Conservation (phyloP, 2,329 filamentous ascomycete species). For the Triangularia setosa region DNA sequence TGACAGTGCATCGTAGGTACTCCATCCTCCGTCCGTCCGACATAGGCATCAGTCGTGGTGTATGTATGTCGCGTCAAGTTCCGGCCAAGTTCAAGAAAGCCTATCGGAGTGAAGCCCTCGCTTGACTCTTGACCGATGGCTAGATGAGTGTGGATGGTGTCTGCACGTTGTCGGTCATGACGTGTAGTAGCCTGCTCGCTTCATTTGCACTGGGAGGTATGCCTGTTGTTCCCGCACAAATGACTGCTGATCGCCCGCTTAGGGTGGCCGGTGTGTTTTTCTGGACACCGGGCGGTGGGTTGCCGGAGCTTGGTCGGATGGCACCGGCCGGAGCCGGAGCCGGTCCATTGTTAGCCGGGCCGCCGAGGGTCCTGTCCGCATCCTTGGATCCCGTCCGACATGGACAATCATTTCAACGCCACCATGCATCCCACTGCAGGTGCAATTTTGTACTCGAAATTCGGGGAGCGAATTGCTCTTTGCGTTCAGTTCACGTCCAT, state of each 20-base stretch:
- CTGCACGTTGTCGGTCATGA: neutral
- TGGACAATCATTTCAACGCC: neutral
- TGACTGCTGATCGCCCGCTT: neutral
- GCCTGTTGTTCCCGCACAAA: neutral
- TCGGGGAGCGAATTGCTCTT: neutral
- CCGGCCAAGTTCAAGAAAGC: no score
- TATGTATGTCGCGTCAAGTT: neutral
- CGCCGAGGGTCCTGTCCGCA: neutral
- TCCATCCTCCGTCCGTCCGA: neutral
- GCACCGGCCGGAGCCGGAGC: neutral
- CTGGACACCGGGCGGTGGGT: neutral
- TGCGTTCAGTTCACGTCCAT: neutral
- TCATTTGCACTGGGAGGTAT: neutral
- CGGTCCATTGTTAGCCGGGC: neutral
- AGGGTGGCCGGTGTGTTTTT: neutral
- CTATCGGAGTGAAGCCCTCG: no score
- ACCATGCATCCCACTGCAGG: conserved; percentile 4
- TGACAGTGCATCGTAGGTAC: neutral
- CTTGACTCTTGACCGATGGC: neutral
- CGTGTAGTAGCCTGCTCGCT: neutral
- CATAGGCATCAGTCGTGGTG: neutral
- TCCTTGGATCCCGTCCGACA: neutral
- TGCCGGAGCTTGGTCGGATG: neutral
- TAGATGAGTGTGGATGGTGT: neutral
- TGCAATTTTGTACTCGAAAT: neutral